A percentile compares a stretch with the other conserved stretches of the same genome.
These are phyloP conservation scores for Fomitopsis pinicola DNA, from an alignment of 1,284 basidiomycete species.

Conservation along the genomic window DNA sequence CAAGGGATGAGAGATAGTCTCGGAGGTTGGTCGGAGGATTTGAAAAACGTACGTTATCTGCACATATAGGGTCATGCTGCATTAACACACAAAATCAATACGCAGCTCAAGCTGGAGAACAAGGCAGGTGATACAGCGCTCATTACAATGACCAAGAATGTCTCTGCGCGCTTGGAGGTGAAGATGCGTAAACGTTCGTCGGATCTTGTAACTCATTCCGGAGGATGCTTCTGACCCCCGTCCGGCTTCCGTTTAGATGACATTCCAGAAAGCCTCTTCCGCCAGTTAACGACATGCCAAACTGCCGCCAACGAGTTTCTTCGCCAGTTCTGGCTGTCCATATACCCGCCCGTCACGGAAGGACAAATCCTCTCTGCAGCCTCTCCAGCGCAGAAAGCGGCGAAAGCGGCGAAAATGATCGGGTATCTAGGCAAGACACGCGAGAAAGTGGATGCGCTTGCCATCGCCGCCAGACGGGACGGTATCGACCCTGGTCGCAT, in stretches of 20 bases:
- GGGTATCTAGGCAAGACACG: slow-evolving; percentile 74
- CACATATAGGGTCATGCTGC: not conserved
- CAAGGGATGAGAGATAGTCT: slow-evolving; percentile 43
- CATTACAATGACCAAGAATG: slow-evolving; percentile 73
- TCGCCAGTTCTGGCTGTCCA: slow-evolving; percentile 91
- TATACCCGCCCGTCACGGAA: slow-evolving; percentile 74
- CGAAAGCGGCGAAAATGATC: slow-evolving; percentile 83
- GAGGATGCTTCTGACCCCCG: not conserved
- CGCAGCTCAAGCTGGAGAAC: slow-evolving; percentile 54
- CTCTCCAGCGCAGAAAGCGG: slow-evolving; percentile 61
- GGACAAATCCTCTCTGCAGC: slow-evolving; percentile 41
- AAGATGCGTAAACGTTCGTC: slow-evolving; percentile 58
- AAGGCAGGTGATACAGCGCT: slow-evolving; percentile 65
- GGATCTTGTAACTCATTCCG: not conserved
- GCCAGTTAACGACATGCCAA: slow-evolving; percentile 85
- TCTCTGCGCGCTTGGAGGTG: slow-evolving; percentile 61
- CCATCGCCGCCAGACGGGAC: slow-evolving; percentile 56
- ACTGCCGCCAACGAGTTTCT: slow-evolving; percentile 95
- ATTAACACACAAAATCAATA: not conserved
- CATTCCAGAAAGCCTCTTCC: slow-evolving; percentile 74
- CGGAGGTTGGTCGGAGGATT: slow-evolving; percentile 51
- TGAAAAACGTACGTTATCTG: slow-evolving; percentile 48
- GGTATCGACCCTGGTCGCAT: slow-evolving; percentile 64
- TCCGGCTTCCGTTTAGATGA: slow-evolving; percentile 45
- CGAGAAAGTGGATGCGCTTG: slow-evolving; percentile 77